These are phyloP conservation scores for Steccherinum ochraceum DNA, from an alignment of 768 basidiomycete genomes.

Conservation along the genomic window DNA sequence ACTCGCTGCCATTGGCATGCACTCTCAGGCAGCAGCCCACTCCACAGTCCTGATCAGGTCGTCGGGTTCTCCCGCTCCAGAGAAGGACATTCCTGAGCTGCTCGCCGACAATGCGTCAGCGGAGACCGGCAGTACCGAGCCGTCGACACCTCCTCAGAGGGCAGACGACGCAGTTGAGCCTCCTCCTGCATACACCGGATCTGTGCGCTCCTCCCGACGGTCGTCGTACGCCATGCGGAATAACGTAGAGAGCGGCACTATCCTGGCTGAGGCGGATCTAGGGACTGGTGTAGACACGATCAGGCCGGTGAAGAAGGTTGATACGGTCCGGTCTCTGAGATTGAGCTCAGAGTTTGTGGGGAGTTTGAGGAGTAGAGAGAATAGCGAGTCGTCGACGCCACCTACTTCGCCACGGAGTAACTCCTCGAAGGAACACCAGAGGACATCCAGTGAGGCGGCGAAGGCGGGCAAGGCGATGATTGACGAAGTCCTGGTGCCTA, in stretches of 20 bases:
- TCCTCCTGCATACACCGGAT: conserved; percentile 71
- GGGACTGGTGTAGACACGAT: conserved; percentile 88
- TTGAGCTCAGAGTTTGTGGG: conserved; percentile 81
- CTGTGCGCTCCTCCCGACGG: conserved; percentile 54
- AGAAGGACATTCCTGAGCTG: conserved; percentile 36
- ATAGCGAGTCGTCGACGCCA: conserved; percentile 30
- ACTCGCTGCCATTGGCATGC: conserved; percentile 38
- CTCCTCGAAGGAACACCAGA: conserved; percentile 35
- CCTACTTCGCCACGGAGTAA: conserved; percentile 43
- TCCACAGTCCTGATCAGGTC: conserved; percentile 68
- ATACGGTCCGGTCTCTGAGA: conserved; percentile 67
- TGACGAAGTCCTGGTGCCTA: conserved; percentile 80
- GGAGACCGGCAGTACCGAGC: conserved; percentile 39
- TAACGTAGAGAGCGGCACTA: conserved; percentile 60
- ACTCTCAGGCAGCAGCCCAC: conserved; percentile 45
- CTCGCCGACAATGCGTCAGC: conserved; percentile 30
- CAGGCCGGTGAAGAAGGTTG: conserved; percentile 89
- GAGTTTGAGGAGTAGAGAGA: conserved; percentile 51
- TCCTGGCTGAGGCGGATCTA: conserved; percentile 76
- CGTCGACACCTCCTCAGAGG: conserved; percentile 28
- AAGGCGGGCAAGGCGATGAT: conserved; percentile 66
- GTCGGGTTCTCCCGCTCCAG: conserved; percentile 29
- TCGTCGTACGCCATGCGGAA: conserved; percentile 78
- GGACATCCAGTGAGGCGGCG: conserved; percentile 47
- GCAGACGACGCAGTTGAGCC: conserved; percentile 41